Evolutionary conservation across 192 early-diverging fungal species (phyloP).

Genomic region (Bifiguratus adelaidae): DNA sequence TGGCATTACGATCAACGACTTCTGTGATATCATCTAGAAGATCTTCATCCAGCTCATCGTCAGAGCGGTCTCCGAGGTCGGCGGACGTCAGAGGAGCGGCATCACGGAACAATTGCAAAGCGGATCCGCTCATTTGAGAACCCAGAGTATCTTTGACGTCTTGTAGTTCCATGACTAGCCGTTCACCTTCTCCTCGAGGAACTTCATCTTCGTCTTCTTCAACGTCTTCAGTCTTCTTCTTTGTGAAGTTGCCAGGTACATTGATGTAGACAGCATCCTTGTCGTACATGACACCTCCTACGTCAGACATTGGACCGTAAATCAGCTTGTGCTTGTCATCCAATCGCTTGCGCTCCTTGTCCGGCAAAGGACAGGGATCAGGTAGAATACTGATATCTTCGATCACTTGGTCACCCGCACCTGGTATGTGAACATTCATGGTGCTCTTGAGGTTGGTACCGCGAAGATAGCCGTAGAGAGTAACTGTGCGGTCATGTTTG

Average conservation of each 20-base stretch:
- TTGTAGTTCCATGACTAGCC: conserved; percentile 89
- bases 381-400: conserved; percentile 63
- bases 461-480: conserved; percentile 91
- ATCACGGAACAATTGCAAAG: conserved; percentile 56
- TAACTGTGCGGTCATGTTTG: conserved; percentile 84
- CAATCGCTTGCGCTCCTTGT: conserved; percentile 81
- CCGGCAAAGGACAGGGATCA: conserved; percentile 96
- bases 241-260: conserved; percentile 76
- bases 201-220: conserved; percentile 17
- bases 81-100: conserved; percentile 46
- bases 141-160: conserved; percentile 66
- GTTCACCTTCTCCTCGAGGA: conserved; percentile 61
- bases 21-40: conserved; percentile 4
- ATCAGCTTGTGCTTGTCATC: conserved; percentile 93
- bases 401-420: conserved; percentile 81
- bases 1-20: conserved; percentile 17
- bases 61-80: conserved; percentile 22
- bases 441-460: conserved; percentile 87
- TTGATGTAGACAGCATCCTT: conserved; percentile 99
- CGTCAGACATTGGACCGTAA: conserved; percentile 97
- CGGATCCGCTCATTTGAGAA: conserved; percentile 52
- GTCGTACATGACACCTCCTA: conserved; percentile 98
- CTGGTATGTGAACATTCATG: conserved; percentile 92
- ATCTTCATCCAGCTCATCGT: conserved; percentile 6
- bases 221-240: conserved; percentile 28